A percentile compares a stretch with the other conserved stretches of the same genome.
phyloP scores from a whole-genome alignment of 345 rosid genomes.

The Gynandropsis gynandra region DNA sequence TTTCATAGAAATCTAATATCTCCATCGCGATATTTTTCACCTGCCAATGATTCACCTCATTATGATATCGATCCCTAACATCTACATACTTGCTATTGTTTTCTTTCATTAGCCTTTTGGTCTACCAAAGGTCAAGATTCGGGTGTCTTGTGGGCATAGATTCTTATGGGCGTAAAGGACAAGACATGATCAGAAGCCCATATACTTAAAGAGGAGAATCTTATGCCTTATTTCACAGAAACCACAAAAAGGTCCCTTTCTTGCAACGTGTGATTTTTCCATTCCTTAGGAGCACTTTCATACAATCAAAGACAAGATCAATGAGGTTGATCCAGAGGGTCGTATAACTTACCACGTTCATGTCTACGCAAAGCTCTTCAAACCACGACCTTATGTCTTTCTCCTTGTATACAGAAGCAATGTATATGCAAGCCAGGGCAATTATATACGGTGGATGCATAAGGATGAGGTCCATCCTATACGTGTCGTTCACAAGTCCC shows the following conservation, averaged over 20 bases:
- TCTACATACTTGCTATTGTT: too few species aligned
- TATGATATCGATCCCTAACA: too few species aligned
- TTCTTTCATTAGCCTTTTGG: too few species aligned
- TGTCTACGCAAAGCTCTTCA: constrained; percentile 94
- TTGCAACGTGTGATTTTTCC: background rate
- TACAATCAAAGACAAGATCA: background rate
- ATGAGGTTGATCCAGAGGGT: background rate
- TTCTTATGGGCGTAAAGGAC: background rate
- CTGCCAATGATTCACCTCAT: constrained; percentile 23
- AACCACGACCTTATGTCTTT: constrained; percentile 87
- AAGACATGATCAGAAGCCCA: background rate
- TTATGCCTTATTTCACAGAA: background rate
- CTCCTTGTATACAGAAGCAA: constrained; percentile 66
- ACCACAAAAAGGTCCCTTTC: background rate
- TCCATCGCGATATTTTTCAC: constrained; percentile 51
- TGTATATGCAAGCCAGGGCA: constrained; percentile 88
- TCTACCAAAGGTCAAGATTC: too few species aligned
- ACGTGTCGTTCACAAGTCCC: constrained; percentile 96
- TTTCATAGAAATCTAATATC: constrained; percentile 48
- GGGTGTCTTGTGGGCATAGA: too few species aligned
- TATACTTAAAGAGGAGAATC: background rate
- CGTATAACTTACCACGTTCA: constrained; percentile 74
- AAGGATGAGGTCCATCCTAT: constrained; percentile 92
- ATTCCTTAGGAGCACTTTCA: background rate
- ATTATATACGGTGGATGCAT: constrained; percentile 80